A percentile compares a stretch with the other conserved stretches of the same genome.
These are phyloP conservation scores for Plasmodium cynomolgi DNA, from an alignment of 169 alveolate species.

Conservation along the genomic window DNA sequence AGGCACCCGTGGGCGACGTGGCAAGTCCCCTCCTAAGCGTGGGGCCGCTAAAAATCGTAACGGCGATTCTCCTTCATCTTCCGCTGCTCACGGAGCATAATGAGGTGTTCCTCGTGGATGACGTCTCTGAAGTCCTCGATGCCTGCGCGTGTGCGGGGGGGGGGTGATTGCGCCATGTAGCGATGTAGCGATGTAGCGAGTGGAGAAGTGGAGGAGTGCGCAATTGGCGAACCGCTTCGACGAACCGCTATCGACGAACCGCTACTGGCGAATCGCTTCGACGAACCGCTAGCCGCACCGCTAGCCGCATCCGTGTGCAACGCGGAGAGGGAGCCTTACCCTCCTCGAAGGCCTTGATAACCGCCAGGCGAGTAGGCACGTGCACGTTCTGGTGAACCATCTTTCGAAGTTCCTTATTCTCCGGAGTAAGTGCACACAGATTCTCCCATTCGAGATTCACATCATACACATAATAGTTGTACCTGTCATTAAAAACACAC, in stretches of 20 bases:
- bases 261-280: no score
- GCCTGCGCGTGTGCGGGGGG: slow-evolving; percentile 15
- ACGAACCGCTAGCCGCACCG: no score
- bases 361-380: slow-evolving; percentile 82
- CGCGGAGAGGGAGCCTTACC: slow-evolving; percentile 8
- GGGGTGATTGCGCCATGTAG: background rate
- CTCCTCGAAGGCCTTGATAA: slow-evolving; percentile 79
- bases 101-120: slow-evolving; percentile 71
- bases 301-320: background rate
- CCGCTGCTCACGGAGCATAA: slow-evolving; percentile 68
- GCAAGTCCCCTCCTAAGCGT: background rate
- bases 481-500: slow-evolving; percentile 66
- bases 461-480: slow-evolving; percentile 73
- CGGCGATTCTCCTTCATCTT: slow-evolving; percentile 53
- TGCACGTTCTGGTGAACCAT: slow-evolving; percentile 78
- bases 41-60: slow-evolving; percentile 30
- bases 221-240: no score
- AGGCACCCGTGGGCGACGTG: background rate
- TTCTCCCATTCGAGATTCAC: slow-evolving; percentile 81
- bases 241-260: no score
- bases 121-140: slow-evolving; percentile 80
- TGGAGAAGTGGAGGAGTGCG: background rate
- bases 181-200: background rate
- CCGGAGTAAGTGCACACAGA: slow-evolving; percentile 80
- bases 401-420: slow-evolving; percentile 75